Conservation (phyloP, 176 grass and related monocot species). For the Olyra latifolia region DNA sequence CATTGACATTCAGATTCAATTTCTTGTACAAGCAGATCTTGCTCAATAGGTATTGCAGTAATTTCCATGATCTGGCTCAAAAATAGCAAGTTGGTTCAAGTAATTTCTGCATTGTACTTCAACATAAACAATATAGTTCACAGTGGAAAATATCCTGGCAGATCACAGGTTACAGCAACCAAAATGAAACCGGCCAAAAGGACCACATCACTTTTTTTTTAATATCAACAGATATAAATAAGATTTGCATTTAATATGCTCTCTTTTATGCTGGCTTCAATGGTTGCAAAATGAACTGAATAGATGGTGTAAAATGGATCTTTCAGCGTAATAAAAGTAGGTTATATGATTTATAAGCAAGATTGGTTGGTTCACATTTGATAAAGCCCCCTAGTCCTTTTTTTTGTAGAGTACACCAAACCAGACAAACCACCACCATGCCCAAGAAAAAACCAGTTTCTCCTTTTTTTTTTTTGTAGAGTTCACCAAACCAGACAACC, state of each 20-base stretch:
- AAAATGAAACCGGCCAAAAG: neutral
- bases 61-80: neutral
- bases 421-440: neutral
- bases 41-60: neutral
- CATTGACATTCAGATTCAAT: neutral
- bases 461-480: too few species aligned
- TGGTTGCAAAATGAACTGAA: neutral
- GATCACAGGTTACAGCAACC: neutral
- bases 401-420: neutral
- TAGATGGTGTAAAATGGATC: neutral
- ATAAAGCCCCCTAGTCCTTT: neutral
- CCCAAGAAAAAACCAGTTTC: neutral
- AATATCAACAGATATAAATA: too few species aligned
- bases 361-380: neutral
- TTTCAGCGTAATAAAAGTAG: neutral
- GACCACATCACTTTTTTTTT: neutral
- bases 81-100: neutral
- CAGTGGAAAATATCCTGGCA: neutral
- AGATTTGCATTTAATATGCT: too few species aligned
- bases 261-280: neutral
- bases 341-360: neutral
- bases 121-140: neutral
- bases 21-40: neutral
- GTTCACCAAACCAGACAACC: neutral
- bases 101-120: neutral